Percentiles rank a stretch among this genome's conserved stretches.
These are phyloP conservation scores for Phialophora expanda DNA, from an alignment of 2,329 filamentous ascomycete genomes.

Conservation along the genomic window DNA sequence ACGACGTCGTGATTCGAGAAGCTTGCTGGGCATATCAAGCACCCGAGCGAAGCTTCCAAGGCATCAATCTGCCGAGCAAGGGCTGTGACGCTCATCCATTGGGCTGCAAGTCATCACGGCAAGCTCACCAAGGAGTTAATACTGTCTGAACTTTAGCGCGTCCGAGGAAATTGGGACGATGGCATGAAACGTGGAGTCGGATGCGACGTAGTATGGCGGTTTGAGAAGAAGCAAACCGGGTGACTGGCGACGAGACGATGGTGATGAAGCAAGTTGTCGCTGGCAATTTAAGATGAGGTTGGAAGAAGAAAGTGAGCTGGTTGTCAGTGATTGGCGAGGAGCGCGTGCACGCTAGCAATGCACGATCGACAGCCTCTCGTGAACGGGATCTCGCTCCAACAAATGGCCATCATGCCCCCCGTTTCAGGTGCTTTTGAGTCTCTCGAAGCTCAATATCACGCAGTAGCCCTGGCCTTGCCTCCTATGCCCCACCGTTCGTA, in stretches of 20 bases:
- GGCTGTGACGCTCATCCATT: slow-evolving; percentile 19
- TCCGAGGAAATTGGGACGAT: slow-evolving; percentile 17
- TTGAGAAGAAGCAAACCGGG: slow-evolving; percentile 9
- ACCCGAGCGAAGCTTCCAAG: slow-evolving; percentile 17
- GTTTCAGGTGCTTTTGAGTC: slow-evolving; percentile 9
- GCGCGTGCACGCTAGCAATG: slow-evolving; percentile 19
- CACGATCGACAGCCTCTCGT: slow-evolving; percentile 17
- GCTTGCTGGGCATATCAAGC: slow-evolving; percentile 14
- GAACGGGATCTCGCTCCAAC: slow-evolving; percentile 10
- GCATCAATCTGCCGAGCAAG: slow-evolving; percentile 20
- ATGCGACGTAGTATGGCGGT: slow-evolving; percentile 3
- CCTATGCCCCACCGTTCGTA: neutral
- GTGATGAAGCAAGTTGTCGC: slow-evolving; percentile 7
- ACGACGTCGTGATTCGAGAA: slow-evolving; percentile 31
- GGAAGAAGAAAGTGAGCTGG: slow-evolving; percentile 25
- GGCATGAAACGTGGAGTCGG: slow-evolving; percentile 15
- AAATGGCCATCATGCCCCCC: slow-evolving; percentile 9
- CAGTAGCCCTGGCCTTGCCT: neutral
- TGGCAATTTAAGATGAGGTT: slow-evolving; percentile 30
- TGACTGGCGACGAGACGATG: neutral
- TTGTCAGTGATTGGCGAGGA: slow-evolving; percentile 22
- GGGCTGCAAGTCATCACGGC: slow-evolving; percentile 17
- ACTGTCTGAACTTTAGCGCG: slow-evolving; percentile 20
- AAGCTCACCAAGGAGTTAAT: slow-evolving; percentile 15
- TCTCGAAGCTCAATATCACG: neutral